phyloP scores from a whole-genome alignment of 2,329 filamentous ascomycete species.

The Colletotrichum coccodes region DNA sequence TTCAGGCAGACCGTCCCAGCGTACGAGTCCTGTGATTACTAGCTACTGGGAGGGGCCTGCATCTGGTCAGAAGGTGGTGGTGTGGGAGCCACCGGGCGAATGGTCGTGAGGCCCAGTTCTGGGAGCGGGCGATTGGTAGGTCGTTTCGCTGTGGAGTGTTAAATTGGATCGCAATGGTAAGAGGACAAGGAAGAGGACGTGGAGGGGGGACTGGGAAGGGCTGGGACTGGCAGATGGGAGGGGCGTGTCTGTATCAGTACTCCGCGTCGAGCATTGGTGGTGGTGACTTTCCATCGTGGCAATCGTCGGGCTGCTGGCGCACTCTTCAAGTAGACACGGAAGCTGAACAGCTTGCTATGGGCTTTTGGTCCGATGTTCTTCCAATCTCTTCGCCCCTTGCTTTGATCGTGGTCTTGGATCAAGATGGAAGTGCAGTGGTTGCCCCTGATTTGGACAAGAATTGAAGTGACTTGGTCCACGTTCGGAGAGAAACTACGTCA shows the following conservation, averaged over 20 bases:
- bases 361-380: conserved; percentile 1
- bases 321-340: conserved; percentile 7
- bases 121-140: conserved; percentile 14
- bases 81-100: conserved; percentile 2
- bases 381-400: not conserved
- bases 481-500: conserved; percentile 24
- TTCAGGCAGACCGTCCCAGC: conserved; percentile 23
- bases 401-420: not conserved
- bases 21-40: conserved; percentile 26
- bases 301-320: conserved; percentile 6
- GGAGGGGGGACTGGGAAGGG: not conserved
- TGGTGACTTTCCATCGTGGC: conserved; percentile 22
- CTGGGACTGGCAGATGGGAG: not conserved
- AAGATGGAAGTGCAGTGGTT: not conserved
- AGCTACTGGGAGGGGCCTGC: conserved; percentile 28
- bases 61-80: conserved; percentile 17
- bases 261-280: not conserved
- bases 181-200: not conserved
- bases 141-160: conserved; percentile 2
- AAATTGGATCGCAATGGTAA: not conserved
- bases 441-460: conserved; percentile 11
- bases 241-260: not conserved
- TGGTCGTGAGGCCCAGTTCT: conserved; percentile 10
- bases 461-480: conserved; percentile 1
- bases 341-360: not conserved